Base-by-base conservation (phyloP, 257 asterid species). In the Rubia yunnanensis region DNA sequence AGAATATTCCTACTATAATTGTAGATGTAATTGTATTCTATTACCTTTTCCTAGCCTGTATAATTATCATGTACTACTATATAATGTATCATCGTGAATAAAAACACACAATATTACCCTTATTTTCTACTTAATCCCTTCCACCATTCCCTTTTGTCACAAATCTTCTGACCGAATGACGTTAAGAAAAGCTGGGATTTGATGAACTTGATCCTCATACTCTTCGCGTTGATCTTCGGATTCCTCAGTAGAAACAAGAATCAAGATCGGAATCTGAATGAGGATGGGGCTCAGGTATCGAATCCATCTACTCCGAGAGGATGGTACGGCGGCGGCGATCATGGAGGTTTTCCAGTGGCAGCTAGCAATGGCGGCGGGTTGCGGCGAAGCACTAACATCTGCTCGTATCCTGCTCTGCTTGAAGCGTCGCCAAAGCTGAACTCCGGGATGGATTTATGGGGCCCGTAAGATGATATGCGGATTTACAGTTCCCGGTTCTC, bases 181-280 rank as follows among this genome's bases (percentile, higher is more conserved):
- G 95, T 92, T 2, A 87, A 83, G 70, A 89, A 78, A 49, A 89
- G 92, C 68, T 92, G 98, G 98, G 98, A 87, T 81, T 85, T 95
- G 22, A 70, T 92, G 69, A 92, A 89, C 68, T 36, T 83, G 0
- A 74, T 83, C 1, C 80, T 92, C 35, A 96, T 92, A 67, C 70
- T 92, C 38, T 81, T 84, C 22, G 98, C 98, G 54, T 74, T 89
- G 3, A 74, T 85, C 48, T 87, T 89, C 74, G 98, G 98, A 3
- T 76, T 92, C 72, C 88, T 87, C 0, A 84, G 94, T 60, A 89
- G 86, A 63, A 86, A 72, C 78, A 79, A 70, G 60, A 84, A 81
- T 70, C 87, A 85, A 69, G 91, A 78, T 30, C 70, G 74, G 15
- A 48, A n/a, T n/a, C n/a, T n/a, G n/a, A n/a, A 60, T 73, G 97